Evolutionary conservation across 1,139 yeast species (phyloP).

Genomic region (Magnusiomyces sp.): DNA sequence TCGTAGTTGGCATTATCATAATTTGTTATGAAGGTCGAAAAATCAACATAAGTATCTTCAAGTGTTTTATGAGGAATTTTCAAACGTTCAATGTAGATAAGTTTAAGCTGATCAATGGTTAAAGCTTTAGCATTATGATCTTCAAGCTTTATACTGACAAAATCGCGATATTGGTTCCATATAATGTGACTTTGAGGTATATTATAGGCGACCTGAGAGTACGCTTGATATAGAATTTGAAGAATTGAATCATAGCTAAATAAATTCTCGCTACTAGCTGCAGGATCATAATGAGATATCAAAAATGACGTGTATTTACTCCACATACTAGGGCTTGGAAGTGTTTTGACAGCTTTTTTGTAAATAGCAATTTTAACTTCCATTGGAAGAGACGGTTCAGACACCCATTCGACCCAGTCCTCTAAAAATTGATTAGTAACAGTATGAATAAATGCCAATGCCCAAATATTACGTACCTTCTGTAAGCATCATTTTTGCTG

Average conservation of each 20-base stretch:
- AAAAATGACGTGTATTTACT: constrained; percentile 19
- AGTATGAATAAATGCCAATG: not conserved
- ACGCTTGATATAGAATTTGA: constrained; percentile 14
- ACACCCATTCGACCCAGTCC: constrained; percentile 26
- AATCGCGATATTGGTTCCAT: constrained; percentile 31
- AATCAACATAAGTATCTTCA: constrained; percentile 37
- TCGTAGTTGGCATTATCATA: constrained; percentile 33
- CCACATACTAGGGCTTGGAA: constrained; percentile 19
- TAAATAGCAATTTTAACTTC: constrained; percentile 16
- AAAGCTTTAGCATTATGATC: constrained; percentile 14
- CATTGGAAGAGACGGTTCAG: constrained; percentile 6
- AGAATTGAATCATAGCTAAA: constrained; percentile 10
- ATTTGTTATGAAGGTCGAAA: constrained; percentile 39
- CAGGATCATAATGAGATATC: constrained; percentile 6
- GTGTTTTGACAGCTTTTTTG: constrained; percentile 17
- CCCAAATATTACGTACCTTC: not conserved
- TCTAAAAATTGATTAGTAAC: constrained; percentile 11
- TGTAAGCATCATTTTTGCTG: not conserved
- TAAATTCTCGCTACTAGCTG: no score
- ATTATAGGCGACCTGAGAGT: constrained; percentile 27
- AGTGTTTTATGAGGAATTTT: constrained; percentile 38
- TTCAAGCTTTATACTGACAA: constrained; percentile 8
- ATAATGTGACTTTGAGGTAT: constrained; percentile 32
- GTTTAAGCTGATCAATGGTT: constrained; percentile 20
- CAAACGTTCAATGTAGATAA: constrained; percentile 34